These are phyloP conservation scores for Pochonia chlamydosporia DNA, from an alignment of 2,329 filamentous ascomycete genomes.

Conservation along the genomic window DNA sequence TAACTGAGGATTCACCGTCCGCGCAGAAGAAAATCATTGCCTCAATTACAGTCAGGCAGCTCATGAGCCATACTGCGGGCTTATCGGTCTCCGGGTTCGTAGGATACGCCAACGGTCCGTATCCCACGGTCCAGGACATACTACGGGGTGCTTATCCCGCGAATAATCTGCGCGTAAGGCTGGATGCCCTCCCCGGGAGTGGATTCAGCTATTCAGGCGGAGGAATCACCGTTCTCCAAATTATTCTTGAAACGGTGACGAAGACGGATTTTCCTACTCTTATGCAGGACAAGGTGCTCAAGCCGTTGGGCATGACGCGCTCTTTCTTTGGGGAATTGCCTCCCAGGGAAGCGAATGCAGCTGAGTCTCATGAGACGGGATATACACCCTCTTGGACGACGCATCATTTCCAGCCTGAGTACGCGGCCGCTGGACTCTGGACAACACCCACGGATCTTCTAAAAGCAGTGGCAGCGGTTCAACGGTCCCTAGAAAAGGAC, in stretches of 20 bases:
- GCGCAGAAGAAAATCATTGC: slow-evolving; percentile 1
- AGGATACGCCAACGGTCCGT: slow-evolving; percentile 5
- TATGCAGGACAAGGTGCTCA: slow-evolving; percentile 11
- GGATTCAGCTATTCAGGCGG: slow-evolving; percentile 10
- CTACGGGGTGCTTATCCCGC: slow-evolving; percentile 10
- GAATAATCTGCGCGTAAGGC: slow-evolving; percentile 8
- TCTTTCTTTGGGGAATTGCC: slow-evolving; percentile 10
- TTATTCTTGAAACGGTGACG: slow-evolving; percentile 10
- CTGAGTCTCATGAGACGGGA: slow-evolving; percentile 7
- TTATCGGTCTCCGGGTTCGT: slow-evolving; percentile 9
- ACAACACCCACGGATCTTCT: slow-evolving; percentile 17
- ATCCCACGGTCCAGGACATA: slow-evolving; percentile 7
- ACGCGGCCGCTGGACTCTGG: slow-evolving; percentile 15
- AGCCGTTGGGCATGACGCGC: slow-evolving; percentile 11
- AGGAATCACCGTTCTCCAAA: slow-evolving; percentile 11
- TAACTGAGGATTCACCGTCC: slow-evolving; percentile 5
- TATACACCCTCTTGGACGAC: neutral
- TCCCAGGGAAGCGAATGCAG: slow-evolving; percentile 6
- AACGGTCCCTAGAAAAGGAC: slow-evolving; percentile 11
- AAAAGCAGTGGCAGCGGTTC: slow-evolving; percentile 12
- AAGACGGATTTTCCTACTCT: slow-evolving; percentile 6
- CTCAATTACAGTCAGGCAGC: slow-evolving; percentile 11
- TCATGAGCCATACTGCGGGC: slow-evolving; percentile 14
- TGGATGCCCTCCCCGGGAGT: slow-evolving; percentile 9
- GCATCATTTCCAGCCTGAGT: slow-evolving; percentile 9